Evolutionary conservation across 2,329 filamentous ascomycete species (phyloP), one percentile per base, ranked within the genome.

Genomic region (Nigrospora osmanthi): DNA sequence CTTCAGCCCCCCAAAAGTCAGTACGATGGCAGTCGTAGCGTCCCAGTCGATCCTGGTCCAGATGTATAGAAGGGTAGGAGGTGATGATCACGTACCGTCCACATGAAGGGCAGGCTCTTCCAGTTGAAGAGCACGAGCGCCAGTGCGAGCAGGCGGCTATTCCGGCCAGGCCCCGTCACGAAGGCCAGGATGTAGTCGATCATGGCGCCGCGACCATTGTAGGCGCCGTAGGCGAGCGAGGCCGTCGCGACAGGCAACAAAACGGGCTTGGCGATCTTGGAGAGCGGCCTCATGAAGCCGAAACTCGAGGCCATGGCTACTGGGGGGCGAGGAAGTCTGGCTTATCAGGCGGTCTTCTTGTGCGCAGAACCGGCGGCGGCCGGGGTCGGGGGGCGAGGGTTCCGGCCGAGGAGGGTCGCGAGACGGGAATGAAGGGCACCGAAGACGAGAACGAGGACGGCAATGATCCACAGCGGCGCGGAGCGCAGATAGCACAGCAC

Each of bases 101-200:
- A 91, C 11, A 79, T 76, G 36, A 87, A 73, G 0, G 87, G 87
- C 48, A 89, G 58, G 48, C 76, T 85, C 72, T 91, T 91, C 67
- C 83, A 71, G 62, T 90, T 91, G 37, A 78, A 54, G 9, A 83
- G 40, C 12, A 78, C 69, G 45, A 85, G 76, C 12, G 77, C 42
- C 13, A 83, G 54, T 47, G 78, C 60, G 46, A 76, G 43, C 46
- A 80, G 68, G 5, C 77, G 71, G 50, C 70, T 75, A 6, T 67
- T 71, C 43, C 73, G 67, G 3, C 76, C 77, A 0, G 76, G 75
- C 0, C 76, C 77, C 0, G 72, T 77, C 47, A 75, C 60, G 56
- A 79, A 80, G 28, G 62, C 52, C 43, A 59, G 57, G 11, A 71
- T 47, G 17, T 67, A 48, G 2, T 50, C 50, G 14, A 54, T 51